Conservation (phyloP, 495 filamentous ascomycete species). For the Daldinia concentrica region DNA sequence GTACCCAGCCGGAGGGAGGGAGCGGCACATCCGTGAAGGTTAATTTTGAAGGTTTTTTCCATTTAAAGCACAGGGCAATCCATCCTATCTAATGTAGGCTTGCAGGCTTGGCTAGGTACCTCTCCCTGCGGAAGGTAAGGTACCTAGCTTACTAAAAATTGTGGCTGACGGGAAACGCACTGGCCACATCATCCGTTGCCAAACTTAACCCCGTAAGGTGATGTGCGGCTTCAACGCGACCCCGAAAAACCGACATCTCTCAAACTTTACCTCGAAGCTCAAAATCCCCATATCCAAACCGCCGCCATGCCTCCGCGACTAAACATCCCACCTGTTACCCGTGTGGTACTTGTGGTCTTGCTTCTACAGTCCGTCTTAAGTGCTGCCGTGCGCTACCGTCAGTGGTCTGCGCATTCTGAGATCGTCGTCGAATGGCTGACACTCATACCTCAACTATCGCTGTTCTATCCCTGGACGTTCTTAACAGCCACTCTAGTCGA, state of each 20-base stretch:
- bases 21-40: constrained; percentile 33
- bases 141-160: constrained; percentile 1
- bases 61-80: constrained; percentile 22
- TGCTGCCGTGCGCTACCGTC: constrained; percentile 76
- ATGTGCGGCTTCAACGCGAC: constrained; percentile 35
- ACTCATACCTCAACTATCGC: constrained; percentile 80
- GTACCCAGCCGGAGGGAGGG: constrained; percentile 11
- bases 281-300: constrained; percentile 23
- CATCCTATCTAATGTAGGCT: not conserved
- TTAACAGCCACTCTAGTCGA: constrained; percentile 88
- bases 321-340: constrained; percentile 91
- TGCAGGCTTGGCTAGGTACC: not conserved
- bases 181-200: constrained; percentile 26
- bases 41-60: constrained; percentile 26
- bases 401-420: constrained; percentile 63
- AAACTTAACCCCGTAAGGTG: constrained; percentile 33
- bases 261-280: constrained; percentile 26
- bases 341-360: constrained; percentile 77
- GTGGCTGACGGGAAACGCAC: constrained; percentile 34
- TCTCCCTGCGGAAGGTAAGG: not conserved
- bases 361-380: constrained; percentile 82
- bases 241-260: constrained; percentile 37
- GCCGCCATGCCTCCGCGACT: constrained; percentile 79
- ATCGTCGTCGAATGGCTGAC: constrained; percentile 85
- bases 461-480: constrained; percentile 94